A percentile compares a stretch with the other conserved stretches of the same genome.
These are phyloP conservation scores for Rhipidocladum racemiflorum DNA, from an alignment of 176 grass and related monocot genomes.

Conservation along the genomic window DNA sequence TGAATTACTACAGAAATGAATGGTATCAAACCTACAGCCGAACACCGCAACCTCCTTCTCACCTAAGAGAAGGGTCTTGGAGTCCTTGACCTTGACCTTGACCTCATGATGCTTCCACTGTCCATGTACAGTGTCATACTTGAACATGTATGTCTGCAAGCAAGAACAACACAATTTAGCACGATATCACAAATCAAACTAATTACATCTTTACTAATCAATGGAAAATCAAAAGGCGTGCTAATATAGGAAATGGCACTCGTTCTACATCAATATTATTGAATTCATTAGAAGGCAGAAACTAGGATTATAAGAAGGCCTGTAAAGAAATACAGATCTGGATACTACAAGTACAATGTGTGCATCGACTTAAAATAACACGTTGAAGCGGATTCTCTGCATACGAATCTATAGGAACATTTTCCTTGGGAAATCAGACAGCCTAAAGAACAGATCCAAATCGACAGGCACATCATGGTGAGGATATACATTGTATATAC, in stretches of 20 bases:
- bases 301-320: background rate
- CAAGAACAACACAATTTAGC: background rate
- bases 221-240: background rate
- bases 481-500: background rate
- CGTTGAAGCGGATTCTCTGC: background rate
- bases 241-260: background rate
- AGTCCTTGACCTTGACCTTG: conserved; percentile 68
- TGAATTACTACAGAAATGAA: background rate
- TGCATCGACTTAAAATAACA: background rate
- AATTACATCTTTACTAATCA: background rate
- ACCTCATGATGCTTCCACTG: conserved; percentile 74
- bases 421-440: background rate
- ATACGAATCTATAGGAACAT: background rate
- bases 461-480: background rate
- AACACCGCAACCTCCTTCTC: conserved; percentile 55
- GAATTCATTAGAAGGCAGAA: background rate
- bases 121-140: conserved; percentile 84
- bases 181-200: background rate
- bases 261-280: background rate
- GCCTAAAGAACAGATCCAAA: background rate
- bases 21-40: conserved; percentile 45
- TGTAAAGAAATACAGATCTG: background rate
- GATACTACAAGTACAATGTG: background rate
- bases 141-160: conserved; percentile 85
- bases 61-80: conserved; percentile 79